Percentiles rank a stretch among this genome's conserved stretches.
Evolutionary conservation across 2,329 filamentous ascomycete species (phyloP).

Genomic region (Aspergillus alliaceus): DNA sequence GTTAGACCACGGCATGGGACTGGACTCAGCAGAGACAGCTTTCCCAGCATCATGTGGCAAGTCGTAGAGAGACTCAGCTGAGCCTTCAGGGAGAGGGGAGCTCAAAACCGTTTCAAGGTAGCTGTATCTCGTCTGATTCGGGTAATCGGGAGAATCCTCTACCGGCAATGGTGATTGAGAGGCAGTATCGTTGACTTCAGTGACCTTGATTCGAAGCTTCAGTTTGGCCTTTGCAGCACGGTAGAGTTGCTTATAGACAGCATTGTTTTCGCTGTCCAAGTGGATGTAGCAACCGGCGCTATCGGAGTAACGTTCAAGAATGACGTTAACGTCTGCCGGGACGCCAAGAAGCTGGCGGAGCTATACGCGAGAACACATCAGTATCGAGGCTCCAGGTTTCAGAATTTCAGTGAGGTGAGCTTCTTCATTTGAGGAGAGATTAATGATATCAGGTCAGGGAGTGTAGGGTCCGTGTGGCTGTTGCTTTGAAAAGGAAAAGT

Average conservation of each 20-base stretch:
- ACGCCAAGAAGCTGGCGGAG: slow-evolving; percentile 69
- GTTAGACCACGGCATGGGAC: slow-evolving; percentile 10
- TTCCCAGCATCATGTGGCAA: slow-evolving; percentile 6
- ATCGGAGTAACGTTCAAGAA: slow-evolving; percentile 93
- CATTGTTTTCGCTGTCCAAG: slow-evolving; percentile 72
- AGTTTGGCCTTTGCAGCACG: slow-evolving; percentile 96
- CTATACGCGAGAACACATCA: slow-evolving; percentile 47
- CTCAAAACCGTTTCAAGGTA: slow-evolving; percentile 46
- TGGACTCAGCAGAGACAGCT: slow-evolving; percentile 6
- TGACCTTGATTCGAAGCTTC: slow-evolving; percentile 86
- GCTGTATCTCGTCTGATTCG: slow-evolving; percentile 31
- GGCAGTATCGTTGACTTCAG: slow-evolving; percentile 39
- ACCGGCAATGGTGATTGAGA: slow-evolving; percentile 15
- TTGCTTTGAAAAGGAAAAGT: background rate
- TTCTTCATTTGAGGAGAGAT: no score
- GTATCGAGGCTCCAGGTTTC: slow-evolving; percentile 4
- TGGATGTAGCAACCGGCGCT: slow-evolving; percentile 78
- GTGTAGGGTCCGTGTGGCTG: no score
- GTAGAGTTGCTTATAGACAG: slow-evolving; percentile 95
- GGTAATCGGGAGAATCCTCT: slow-evolving; percentile 16
- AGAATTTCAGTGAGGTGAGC: background rate
- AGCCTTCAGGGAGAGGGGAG: slow-evolving; percentile 24
- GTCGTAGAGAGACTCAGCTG: slow-evolving; percentile 11
- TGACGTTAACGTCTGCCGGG: slow-evolving; percentile 59
- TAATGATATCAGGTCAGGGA: background rate